Base-by-base conservation (phyloP, 2,329 filamentous ascomycete genomes). In the Nemania bipapillata region DNA sequence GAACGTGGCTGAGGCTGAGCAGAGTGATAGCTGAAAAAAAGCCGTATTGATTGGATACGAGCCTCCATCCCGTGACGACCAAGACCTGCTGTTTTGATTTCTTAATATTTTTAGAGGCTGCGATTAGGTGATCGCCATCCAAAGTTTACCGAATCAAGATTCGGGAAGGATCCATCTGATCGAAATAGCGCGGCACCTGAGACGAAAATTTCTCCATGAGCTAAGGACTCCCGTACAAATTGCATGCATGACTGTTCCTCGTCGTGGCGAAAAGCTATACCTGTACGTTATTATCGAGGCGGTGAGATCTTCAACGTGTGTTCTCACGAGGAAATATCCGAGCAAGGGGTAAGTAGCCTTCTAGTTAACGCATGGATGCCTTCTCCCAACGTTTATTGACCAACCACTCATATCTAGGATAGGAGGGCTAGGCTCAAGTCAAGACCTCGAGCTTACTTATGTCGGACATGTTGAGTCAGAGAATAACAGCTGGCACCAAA, bases 281-380 rank as follows among this genome's bases (percentile, higher is more conserved):
- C n/a, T n/a, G n/a, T n/a, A 45, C 35, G 30, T 35, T 37, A 22
- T 22, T 24, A n/a, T 50, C n/a, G 35, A 63, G 30, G 65, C 65
- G 65, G 65, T 67, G 65, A 67, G 22, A 8, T 15, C 2, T 37
- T 49, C n/a, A 15, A 63, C n/a, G 22, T 35, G n/a, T 26, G 24
- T 12, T 28, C 28, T 62, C 20, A n/a, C 4, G 17, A 32, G 56
- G 37, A 17, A 22, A 11, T 30, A 50, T 26, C n/a, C 26, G 15
- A 30, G 12, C 20, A 40, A 24, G 17, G 11, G 42, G 30, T 26
- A 8, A 42, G 6, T 37, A 20, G 28, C 7, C 6, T 20, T 61
- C n/a, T 22, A 20, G n/a, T 26, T 47, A n/a, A n/a, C n/a, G 30
- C 37, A 42, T 40, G 57, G 45, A 45, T 24, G n/a, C 17, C 17